These are phyloP conservation scores for Phaeodactylum tricornutum DNA, from an alignment of 108 stramenopile species.

Conservation along the genomic window DNA sequence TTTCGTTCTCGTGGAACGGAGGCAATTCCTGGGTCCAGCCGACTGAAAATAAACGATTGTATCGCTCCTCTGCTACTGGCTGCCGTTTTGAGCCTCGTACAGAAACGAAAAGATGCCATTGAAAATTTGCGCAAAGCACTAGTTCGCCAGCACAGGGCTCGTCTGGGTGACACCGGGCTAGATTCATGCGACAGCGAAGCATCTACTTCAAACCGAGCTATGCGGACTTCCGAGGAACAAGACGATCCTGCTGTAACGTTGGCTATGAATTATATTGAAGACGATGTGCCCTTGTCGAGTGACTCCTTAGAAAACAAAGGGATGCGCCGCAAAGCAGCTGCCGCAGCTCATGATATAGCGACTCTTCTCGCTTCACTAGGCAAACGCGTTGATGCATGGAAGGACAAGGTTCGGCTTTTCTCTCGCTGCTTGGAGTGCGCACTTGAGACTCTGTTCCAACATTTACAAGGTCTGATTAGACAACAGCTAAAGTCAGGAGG, in stretches of 20 bases:
- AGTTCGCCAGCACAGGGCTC: constrained; percentile 6
- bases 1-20: too few relatives aligned
- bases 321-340: constrained; percentile 74
- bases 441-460: constrained; percentile 14
- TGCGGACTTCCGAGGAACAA: constrained; percentile 29
- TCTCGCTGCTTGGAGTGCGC: constrained; percentile 29
- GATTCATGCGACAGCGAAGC: too few relatives aligned
- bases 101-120: constrained; percentile 32
- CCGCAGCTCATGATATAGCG: constrained; percentile 65
- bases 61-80: constrained; percentile 28
- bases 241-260: constrained; percentile 52
- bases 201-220: too few relatives aligned
- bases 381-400: constrained; percentile 43
- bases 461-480: neutral
- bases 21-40: too few relatives aligned
- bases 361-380: constrained; percentile 34
- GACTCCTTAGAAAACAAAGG: constrained; percentile 69
- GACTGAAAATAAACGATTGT: too few relatives aligned
- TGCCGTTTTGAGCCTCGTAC: constrained; percentile 10
- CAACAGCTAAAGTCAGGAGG: neutral
- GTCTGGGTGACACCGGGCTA: constrained; percentile 17
- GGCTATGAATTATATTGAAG: constrained; percentile 35
- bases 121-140: constrained; percentile 22
- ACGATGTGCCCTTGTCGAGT: constrained; percentile 24
- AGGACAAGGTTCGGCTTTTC: constrained; percentile 38